Base-by-base conservation (phyloP, 345 rosid genomes). In the Pistacia atlantica region DNA sequence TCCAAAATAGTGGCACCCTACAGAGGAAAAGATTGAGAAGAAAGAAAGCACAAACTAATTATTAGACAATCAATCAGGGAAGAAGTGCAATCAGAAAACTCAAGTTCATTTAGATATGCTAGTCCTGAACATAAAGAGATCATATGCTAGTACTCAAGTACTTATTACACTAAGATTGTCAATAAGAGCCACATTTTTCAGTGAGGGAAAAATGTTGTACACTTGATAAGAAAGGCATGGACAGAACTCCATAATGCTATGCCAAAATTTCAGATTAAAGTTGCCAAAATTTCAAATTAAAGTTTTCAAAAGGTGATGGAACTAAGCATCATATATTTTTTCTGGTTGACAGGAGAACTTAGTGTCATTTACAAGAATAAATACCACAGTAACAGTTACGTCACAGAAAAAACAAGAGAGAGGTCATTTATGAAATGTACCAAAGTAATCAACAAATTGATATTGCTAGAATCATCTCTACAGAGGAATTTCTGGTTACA, bases 1-100 rank as follows among this genome's bases (percentile, higher is more conserved):
- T 91, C 97, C 79, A 86, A 75, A 72, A 93, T 85, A 10, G 95
- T 86, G 8, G 98, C 97, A 56, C 98, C 98, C 97, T 93, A 78
- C 42, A 73, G 70, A 46, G 70, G 48, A 67, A 71, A 51, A 67
- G 42, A 67, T 18, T 18, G 45, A 11, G 14, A 58, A 73, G 56
- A 38, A 65, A 49, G 56, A 56, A 55, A 49, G 46, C 58, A 54
- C n/a, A 65, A 65, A 56, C 59, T 17, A 62, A 10, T 17, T 59
- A 42, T 48, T 33, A 69, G 33, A 31, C 8, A 73, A 48, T 38
- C 51, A 68, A 68, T 58, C 62, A 59, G 17, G 10, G 48, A 4
- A 25, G 11, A 67, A 25, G 45, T 70, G 35, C 22, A 57, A 49
- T 28, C 9, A 35, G 10, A 42, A 61, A n/a, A 51, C 75, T 54